Evolutionary conservation across 2,329 filamentous ascomycete species (phyloP).

Genomic region (Trichoderma atroviride): DNA sequence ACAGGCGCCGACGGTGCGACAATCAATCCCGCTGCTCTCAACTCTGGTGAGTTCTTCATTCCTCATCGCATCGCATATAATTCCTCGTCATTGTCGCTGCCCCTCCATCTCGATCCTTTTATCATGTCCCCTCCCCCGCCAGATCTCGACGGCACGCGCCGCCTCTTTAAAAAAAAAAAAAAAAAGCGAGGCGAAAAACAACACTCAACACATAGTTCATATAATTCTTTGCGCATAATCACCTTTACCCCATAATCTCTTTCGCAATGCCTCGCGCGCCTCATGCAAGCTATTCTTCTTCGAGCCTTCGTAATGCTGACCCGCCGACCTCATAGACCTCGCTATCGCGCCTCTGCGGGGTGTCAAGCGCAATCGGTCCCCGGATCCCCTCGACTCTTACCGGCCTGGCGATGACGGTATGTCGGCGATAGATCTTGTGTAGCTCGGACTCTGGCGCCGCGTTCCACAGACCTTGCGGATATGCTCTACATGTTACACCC

Average conservation of each 20-base stretch:
- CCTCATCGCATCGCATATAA: conserved; percentile 17
- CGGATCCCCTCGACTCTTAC: conserved; percentile 60
- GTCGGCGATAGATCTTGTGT: conserved; percentile 48
- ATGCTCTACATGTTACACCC: conserved; percentile 36
- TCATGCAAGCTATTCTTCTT: neutral
- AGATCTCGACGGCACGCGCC: conserved; percentile 8
- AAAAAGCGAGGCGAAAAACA: neutral
- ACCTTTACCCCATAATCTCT: neutral
- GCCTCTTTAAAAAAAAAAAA: neutral
- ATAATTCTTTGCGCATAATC: neutral
- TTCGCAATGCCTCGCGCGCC: conserved; percentile 22
- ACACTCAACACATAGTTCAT: neutral
- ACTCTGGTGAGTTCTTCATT: conserved; percentile 66
- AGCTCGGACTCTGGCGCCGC: conserved; percentile 41
- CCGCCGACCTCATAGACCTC: conserved; percentile 45
- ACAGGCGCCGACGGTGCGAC: conserved; percentile 83
- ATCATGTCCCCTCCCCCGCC: conserved; percentile 11
- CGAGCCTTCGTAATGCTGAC: conserved; percentile 35
- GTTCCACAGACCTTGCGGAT: conserved; percentile 33
- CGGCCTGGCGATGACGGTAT: conserved; percentile 71
- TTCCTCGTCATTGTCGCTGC: neutral
- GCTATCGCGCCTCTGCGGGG: conserved; percentile 63
- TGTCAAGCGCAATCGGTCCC: conserved; percentile 78
- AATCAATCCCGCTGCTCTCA: conserved; percentile 87
- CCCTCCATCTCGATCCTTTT: conserved; percentile 18